Evolutionary conservation across 139 green algal genomes (phyloP).

Genomic region (Chlorella sp.): DNA sequence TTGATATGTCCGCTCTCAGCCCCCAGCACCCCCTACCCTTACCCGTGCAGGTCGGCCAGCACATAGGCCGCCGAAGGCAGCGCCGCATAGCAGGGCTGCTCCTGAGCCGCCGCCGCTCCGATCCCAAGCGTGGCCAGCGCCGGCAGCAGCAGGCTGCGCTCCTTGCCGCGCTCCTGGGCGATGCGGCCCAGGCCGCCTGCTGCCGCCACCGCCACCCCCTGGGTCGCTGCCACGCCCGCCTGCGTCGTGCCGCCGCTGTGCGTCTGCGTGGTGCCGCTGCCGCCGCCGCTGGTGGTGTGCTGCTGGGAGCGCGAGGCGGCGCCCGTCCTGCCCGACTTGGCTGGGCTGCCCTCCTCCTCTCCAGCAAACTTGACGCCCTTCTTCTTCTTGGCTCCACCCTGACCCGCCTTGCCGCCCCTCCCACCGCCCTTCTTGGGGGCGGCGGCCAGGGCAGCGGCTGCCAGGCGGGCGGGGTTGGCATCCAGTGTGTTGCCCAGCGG

Average conservation of each 20-base stretch:
- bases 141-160: conserved; percentile 34
- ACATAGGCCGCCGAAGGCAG: conserved; percentile 37
- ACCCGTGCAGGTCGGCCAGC: conserved; percentile 36
- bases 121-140: conserved; percentile 18
- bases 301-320: conserved; percentile 5
- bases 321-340: too few species aligned
- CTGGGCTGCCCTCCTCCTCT: not conserved
- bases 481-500: conserved; percentile 20
- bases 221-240: not conserved
- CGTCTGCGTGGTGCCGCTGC: not conserved
- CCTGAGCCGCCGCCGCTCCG: not conserved
- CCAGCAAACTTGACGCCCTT: conserved; percentile 18
- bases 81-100: conserved; percentile 27
- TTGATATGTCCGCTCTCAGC: not conserved
- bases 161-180: conserved; percentile 3
- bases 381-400: conserved; percentile 15
- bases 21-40: not conserved
- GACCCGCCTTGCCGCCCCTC: conserved; percentile 3
- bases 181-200: not conserved
- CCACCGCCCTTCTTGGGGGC: conserved; percentile 9
- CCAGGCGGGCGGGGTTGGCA: not conserved
- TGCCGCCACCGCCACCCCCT: not conserved
- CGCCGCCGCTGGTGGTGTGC: conserved; percentile 7
- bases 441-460: not conserved
- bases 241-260: not conserved